Base-by-base conservation (phyloP, 257 asterid genomes). In the Fraxinus cuspidata region DNA sequence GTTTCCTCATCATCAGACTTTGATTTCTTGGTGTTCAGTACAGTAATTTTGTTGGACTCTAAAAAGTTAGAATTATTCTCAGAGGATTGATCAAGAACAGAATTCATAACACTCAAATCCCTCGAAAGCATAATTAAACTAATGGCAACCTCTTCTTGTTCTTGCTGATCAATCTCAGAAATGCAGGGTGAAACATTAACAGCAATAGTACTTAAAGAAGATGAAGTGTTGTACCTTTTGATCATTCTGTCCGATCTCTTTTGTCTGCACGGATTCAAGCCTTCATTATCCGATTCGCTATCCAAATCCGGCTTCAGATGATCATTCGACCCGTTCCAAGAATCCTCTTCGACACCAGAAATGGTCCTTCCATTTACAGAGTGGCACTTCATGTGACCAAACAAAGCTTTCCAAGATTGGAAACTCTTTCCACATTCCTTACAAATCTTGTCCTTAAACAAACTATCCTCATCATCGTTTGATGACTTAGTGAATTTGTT, bases 361-460 rank as follows among this genome's bases (percentile, higher is more conserved):
- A 77, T 71, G 60, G 27, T 53, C 51, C 78, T 77, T 68, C 71
- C 78, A 38, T 82, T 90, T 6, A 83, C 83, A 58, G 97, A 90
- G 81, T 94, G 97, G 81, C 91, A 88, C 76, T 92, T 92, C 96
- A 92, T 94, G 83, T 92, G 98, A 23, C 97, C 96, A 84, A 91
- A 94, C 85, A 94, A 78, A 77, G 97, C 96, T 86, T 90, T 92
- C 93, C 92, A 86, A 63, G 97, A 91, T n/a, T 60, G 89, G 80
- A 94, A 94, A 16, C 85, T 77, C 80, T 87, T 92, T 23, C 97
- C 98, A 79, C 98, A 94, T 87, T 92, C 93, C 65, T 88, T 88
- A 73, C 98, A 92, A 63, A 71, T 28, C 77, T 83, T 93, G 25
- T 64, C 78, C 38, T 64, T 76, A 77, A 79, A 85, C 83, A 86